Percentiles rank a stretch among this genome's conserved stretches.
Evolutionary conservation across 306 rosid genomes (phyloP).

Genomic region (Prunus padus): DNA sequence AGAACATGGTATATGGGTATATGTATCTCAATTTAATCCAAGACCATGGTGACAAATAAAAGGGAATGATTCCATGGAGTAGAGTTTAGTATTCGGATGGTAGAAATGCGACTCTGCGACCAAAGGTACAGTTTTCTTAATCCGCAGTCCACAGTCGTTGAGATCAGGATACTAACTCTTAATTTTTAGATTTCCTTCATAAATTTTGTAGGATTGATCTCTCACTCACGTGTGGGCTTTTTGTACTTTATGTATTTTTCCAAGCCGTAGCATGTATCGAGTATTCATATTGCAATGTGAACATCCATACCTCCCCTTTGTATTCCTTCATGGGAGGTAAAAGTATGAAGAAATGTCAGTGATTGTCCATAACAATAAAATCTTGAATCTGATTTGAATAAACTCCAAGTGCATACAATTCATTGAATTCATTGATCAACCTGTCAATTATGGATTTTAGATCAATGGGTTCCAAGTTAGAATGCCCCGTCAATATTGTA

Average conservation of each 20-base stretch:
- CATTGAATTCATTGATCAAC: too few relatives aligned
- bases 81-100: neutral
- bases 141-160: neutral
- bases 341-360: too few relatives aligned
- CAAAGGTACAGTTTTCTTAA: neutral
- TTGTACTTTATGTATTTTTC: neutral
- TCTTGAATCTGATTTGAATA: neutral
- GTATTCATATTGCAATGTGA: neutral
- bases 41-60: neutral
- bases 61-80: neutral
- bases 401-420: too few relatives aligned
- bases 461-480: too few relatives aligned
- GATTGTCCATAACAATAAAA: too few relatives aligned
- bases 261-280: neutral
- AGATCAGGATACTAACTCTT: neutral
- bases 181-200: neutral
- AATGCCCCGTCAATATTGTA: too few relatives aligned
- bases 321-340: too few relatives aligned
- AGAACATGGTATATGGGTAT: neutral
- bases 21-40: neutral
- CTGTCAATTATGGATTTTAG: too few relatives aligned
- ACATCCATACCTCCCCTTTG: neutral
- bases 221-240: neutral
- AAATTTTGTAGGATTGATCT: neutral
- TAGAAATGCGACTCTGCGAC: neutral